Conservation (phyloP, 2,329 filamentous ascomycete genomes). For the Clathrospora elynae region DNA sequence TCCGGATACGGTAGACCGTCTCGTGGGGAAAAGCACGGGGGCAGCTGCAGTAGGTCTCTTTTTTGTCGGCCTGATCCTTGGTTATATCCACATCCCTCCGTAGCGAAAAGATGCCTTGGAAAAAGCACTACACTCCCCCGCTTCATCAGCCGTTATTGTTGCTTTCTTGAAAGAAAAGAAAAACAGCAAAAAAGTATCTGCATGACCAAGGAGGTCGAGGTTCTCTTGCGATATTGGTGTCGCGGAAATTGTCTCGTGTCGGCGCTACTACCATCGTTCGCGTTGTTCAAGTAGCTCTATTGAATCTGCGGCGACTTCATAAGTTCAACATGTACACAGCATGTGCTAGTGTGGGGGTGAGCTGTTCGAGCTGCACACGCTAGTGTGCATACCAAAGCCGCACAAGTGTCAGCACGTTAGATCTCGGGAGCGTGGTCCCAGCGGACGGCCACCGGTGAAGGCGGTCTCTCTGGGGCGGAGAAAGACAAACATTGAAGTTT, state of each 20-base stretch:
- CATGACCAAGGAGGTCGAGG: too few relatives aligned
- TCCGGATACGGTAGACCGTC: too few relatives aligned
- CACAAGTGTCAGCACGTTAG: constrained; percentile 8
- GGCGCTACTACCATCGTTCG: background rate
- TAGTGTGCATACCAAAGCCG: constrained; percentile 2
- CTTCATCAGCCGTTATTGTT: too few relatives aligned
- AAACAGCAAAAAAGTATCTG: too few relatives aligned
- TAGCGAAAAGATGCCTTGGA: too few relatives aligned
- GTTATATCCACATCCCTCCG: too few relatives aligned
- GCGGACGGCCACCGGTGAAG: constrained; percentile 8
- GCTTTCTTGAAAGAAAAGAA: too few relatives aligned
- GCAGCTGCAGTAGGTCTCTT: too few relatives aligned
- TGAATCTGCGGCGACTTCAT: constrained; percentile 5
- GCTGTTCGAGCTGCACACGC: constrained; percentile 1
- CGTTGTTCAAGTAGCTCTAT: constrained; percentile 1
- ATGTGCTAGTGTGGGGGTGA: constrained; percentile 11
- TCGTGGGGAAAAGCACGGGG: too few relatives aligned
- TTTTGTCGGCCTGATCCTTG: too few relatives aligned
- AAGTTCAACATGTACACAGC: constrained; percentile 1
- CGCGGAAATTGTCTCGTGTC: background rate
- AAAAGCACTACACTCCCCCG: too few relatives aligned
- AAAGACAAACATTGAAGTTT: constrained; percentile 10
- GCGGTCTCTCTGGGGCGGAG: constrained; percentile 10
- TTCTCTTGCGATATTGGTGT: background rate
- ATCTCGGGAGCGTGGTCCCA: background rate